Evolutionary conservation across 805 yeast genomes (phyloP).

Genomic region (Diddensiella transvaalensis): DNA sequence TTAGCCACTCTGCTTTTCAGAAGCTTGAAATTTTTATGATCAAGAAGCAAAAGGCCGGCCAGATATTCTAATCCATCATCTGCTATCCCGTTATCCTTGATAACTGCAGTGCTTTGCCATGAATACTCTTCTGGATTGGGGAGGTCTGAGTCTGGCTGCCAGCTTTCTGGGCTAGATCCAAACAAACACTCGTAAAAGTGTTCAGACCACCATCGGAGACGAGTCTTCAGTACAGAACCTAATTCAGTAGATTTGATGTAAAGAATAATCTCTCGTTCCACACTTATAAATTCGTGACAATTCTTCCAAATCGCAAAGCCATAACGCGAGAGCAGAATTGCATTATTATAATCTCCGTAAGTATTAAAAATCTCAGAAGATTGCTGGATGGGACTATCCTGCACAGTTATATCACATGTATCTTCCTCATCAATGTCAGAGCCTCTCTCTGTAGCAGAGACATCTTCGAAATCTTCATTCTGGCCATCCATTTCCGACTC

Average conservation of each 20-base stretch:
- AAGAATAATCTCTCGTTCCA: constrained; percentile 49
- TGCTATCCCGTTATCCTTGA: constrained; percentile 20
- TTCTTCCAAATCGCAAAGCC: constrained; percentile 67
- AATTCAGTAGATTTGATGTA: constrained; percentile 32
- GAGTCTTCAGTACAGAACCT: too few relatives aligned
- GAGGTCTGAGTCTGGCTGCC: constrained; percentile 18
- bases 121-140: constrained; percentile 11
- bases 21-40: constrained; percentile 17
- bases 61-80: constrained; percentile 16
- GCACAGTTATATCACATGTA: constrained; percentile 68
- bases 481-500: constrained; percentile 4
- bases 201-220: constrained; percentile 46
- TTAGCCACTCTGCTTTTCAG: constrained; percentile 19
- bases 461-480: constrained; percentile 15
- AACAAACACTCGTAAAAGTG: constrained; percentile 40
- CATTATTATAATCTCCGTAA: constrained; percentile 71
- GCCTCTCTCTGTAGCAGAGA: neutral
- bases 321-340: constrained; percentile 65
- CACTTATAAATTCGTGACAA: constrained; percentile 51
- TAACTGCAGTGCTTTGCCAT: constrained; percentile 23
- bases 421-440: constrained; percentile 25
- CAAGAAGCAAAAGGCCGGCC: constrained; percentile 17
- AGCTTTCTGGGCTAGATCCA: constrained; percentile 24
- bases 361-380: constrained; percentile 74
- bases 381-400: constrained; percentile 39